Base-by-base conservation (phyloP, 306 rosid species). In the Cucumis hystrix region DNA sequence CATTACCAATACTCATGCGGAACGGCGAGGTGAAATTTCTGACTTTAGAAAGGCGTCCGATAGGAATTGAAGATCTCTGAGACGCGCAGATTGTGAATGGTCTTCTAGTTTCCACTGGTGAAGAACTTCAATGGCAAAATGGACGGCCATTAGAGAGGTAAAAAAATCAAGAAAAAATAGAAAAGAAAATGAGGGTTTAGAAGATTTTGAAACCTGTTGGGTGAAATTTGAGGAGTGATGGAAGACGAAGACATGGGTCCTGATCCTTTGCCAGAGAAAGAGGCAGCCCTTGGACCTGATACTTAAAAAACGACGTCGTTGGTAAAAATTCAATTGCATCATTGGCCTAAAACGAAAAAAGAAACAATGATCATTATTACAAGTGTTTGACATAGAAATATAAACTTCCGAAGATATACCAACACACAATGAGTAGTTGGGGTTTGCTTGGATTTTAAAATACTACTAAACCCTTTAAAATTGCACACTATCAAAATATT, bases 361-460 rank as follows among this genome's bases (percentile, higher is more conserved):
- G 30, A 28, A 28, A 28, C 2, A 28, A 28, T 23, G 67, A 23
- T 4, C 18, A 61, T 61, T 6, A 28, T 28, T 10, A 12, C 1
- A 28, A 28, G 30, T 28, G 70, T 11, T 71, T 71, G 60, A 49
- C 76, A 47, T 4, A 33, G 54, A 59, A 15, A 77, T 33, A 18
- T 18, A 8, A 74, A 74, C 65, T 35, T 17, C 51, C 64, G 3
- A 17, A 55, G 6, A 51, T 17, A 8, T 49, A n/a, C n/a, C 49
- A 28, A 23, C 25, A 56, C 78, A 52, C 23, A 76, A 39, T 63
- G 41, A 80, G 81, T 77, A 10, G 88, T 81, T 78, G 79, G 71
- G 77, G 57, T 28, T 84, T 80, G 78, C 85, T 83, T 84, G 87
- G 82, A 83, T 76, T 62, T 56, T 69, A 85, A 83, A 86, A 81